Evolutionary conservation across 2,329 filamentous ascomycete species (phyloP).

Genomic region (Fusarium bactridioides): DNA sequence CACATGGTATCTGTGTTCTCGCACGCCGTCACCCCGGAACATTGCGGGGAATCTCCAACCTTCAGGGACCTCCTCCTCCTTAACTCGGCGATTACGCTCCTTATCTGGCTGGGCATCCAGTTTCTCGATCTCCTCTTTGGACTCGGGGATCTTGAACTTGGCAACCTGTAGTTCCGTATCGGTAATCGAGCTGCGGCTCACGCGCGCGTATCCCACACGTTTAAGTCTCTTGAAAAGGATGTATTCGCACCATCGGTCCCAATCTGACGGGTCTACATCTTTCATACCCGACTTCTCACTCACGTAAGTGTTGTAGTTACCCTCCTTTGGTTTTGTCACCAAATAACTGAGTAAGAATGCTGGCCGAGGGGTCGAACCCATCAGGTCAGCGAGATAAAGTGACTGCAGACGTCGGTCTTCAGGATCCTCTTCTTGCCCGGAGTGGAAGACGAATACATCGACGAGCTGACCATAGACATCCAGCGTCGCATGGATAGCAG

Average conservation of each 20-base stretch:
- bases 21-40: conserved; percentile 85
- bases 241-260: conserved; percentile 99
- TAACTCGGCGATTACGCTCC: conserved; percentile 64
- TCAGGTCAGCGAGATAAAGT: conserved; percentile 84
- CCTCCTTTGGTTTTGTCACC: conserved; percentile 86
- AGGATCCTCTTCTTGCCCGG: conserved; percentile 94
- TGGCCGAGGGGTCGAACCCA: conserved; percentile 83
- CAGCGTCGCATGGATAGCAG: conserved; percentile 95
- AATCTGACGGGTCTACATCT: conserved; percentile 90
- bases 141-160: conserved; percentile 84
- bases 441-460: conserved; percentile 98
- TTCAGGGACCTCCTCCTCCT: conserved; percentile 77
- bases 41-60: conserved; percentile 84
- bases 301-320: conserved; percentile 97
- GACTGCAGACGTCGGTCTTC: conserved; percentile 90
- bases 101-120: conserved; percentile 56
- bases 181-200: conserved; percentile 90
- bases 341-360: conserved; percentile 90
- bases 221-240: conserved; percentile 92
- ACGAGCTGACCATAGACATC: conserved; percentile 90
- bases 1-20: conserved; percentile 92
- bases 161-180: conserved; percentile 97
- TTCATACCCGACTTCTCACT: conserved; percentile 88
- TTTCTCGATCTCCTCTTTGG: conserved; percentile 62
- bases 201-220: conserved; percentile 86